Evolutionary conservation across 768 basidiomycete genomes (phyloP), one percentile per base, ranked within the genome.

Genomic region (Leccinum truebloodii): DNA sequence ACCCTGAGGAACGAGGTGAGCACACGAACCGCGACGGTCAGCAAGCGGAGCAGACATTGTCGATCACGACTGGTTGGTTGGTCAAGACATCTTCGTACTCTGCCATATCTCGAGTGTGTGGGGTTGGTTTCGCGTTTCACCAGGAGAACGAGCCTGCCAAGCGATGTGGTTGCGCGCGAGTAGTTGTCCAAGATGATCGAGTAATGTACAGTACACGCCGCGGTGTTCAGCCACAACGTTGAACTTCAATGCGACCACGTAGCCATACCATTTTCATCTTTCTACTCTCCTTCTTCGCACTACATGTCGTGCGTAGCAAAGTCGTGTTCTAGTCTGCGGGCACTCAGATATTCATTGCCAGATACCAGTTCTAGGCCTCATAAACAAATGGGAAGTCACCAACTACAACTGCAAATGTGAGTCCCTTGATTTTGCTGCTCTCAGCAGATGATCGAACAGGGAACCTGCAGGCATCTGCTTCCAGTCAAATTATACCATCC

Each of bases 31-130:
- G 65, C 46, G 53, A 68, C 62, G 71, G 65, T 59, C 60, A 67
- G 59, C 62, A 59, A 59, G 61, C 54, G 56, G 59, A 34, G 46
- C 88, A 66, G 64, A 96, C 95, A 79, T 98, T 98, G 82, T 98
- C 96, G 70, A 98, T 97, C 65, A 98, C 96, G 60, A 98, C 95
- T 6, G 96, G 96, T 77, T 98, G 96, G 79, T 98, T 98, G 60
- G 95, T 96, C 74, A 97, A 85, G 66, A 94, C 92, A 73, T 94
- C 92, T 74, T 94, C 92, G 76, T 87, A 94, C 79, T 94, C 92
- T 57, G 87, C 83, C 92, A 94, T 94, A 61, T 65, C 30, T 61
- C 22, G 56, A 44, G 62, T 59, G 54, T 30, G 59, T 54, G 63
- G 32, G 52, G 65, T 67, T 28, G 39, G 34, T 39, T 55, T 55